Evolutionary conservation across 495 filamentous ascomycete genomes (phyloP), one percentile per base, ranked within the genome.

Genomic region (Darksidea phi): DNA sequence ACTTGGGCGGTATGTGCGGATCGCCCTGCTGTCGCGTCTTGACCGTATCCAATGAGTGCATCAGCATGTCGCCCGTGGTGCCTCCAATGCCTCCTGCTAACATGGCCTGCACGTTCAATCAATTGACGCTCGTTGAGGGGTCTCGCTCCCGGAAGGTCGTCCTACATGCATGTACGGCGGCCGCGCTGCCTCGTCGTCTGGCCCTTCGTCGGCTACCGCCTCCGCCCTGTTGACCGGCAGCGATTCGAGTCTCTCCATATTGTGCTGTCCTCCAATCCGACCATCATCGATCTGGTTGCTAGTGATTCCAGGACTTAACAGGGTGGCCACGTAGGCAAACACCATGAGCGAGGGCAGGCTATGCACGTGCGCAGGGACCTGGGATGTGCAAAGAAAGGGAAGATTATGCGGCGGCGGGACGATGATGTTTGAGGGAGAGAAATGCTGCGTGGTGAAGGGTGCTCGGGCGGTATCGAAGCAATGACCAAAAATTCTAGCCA

Each of bases 1-100:
- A 97, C 74, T 88, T 93, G 1, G 93, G 88, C 17, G 93, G 94
- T 48, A 94, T 81, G 67, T 89, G 85, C 28, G 91, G 91, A 69
- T 97, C 95, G 67, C 94, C 94, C 77, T 98, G 94, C 74, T 97
- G 94, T 52, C 94, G 83, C n/a, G 94, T 98, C 76, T 98, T 98
- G 54, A 98, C 94, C 7, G 94, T 98, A 76, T 98, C 94, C 72
- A 98, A 82, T 46, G 93, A 97, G 74, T 98, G 94, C 95, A 98
- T 97, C 59, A 98, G 78, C 83, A 98, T 90, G 74, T 98, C 94
- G 51, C 94, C 94, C 47, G 88, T 92, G 26, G 88, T 90, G 24
- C 94, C 94, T 63, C 94, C 94, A 23, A 89, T 72, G 53, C 92
- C 94, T 57, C 94, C 94, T 12, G 95, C 94, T 59, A 97, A 77